These are phyloP conservation scores for Neurospora africana DNA, from an alignment of 495 filamentous ascomycete genomes.

Conservation along the genomic window DNA sequence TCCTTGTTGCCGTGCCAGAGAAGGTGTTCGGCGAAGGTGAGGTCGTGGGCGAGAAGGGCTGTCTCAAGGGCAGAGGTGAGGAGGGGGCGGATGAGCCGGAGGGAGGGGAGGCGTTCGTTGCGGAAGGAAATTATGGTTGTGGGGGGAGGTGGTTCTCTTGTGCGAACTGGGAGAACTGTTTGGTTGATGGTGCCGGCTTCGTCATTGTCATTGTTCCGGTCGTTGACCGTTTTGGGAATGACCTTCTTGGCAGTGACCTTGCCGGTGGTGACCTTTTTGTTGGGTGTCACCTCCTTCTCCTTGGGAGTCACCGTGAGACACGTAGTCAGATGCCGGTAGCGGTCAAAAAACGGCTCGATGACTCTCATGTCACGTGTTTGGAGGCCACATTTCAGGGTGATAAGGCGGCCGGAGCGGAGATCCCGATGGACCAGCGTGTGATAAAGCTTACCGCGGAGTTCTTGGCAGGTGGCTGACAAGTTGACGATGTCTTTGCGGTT, in stretches of 20 bases:
- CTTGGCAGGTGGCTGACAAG: neutral
- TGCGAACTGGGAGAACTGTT: neutral
- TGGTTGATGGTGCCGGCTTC: neutral
- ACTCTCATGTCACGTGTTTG: neutral
- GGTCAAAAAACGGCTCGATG: neutral
- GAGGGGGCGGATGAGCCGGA: neutral
- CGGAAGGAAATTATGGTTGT: neutral
- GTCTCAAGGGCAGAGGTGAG: neutral
- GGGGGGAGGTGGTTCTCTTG: neutral
- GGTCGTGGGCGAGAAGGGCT: neutral
- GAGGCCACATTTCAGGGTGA: neutral
- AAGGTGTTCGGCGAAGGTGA: neutral
- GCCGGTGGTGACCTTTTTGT: neutral
- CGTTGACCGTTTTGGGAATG: neutral
- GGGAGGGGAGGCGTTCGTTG: neutral
- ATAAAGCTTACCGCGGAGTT: neutral
- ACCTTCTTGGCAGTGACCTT: neutral
- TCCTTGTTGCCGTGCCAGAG: neutral
- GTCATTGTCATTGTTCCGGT: neutral
- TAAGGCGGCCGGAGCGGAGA: neutral
- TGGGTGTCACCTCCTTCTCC: neutral
- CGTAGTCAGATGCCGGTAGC: neutral
- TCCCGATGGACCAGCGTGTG: neutral
- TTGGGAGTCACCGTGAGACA: neutral
- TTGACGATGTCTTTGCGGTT: neutral